phyloP scores from a whole-genome alignment of 148 eudicot genomes.

The Euryodendron excelsum region DNA sequence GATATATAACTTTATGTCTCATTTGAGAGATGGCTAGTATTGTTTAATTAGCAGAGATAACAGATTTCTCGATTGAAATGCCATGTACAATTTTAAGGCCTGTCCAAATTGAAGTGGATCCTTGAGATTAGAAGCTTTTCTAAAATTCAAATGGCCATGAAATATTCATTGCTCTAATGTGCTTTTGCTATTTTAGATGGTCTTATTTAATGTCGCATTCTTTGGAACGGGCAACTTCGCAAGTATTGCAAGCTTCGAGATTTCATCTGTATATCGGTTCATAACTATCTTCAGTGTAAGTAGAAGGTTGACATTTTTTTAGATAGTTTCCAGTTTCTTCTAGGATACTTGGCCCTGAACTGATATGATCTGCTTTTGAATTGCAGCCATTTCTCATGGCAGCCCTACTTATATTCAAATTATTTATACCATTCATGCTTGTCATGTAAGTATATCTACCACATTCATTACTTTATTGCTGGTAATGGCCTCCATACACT shows the following conservation, averaged over 20 bases:
- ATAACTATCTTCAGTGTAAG: conserved; percentile 93
- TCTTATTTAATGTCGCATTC: conserved; percentile 88
- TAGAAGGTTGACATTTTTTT: conserved; percentile 8
- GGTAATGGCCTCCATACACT: neutral
- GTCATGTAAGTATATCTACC: conserved; percentile 73
- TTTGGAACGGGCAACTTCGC: conserved; percentile 98
- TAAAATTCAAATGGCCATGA: neutral
- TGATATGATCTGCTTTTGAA: conserved; percentile 22
- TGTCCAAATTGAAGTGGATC: neutral
- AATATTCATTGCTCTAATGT: conserved; percentile 1
- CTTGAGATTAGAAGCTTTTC: neutral
- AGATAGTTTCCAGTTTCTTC: neutral
- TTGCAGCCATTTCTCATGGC: conserved; percentile 98
- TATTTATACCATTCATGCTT: conserved; percentile 87
- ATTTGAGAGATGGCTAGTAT: neutral
- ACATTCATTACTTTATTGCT: neutral
- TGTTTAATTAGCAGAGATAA: neutral
- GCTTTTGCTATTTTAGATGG: conserved; percentile 53
- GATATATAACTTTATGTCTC: neutral
- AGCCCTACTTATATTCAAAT: conserved; percentile 86
- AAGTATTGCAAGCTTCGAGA: conserved; percentile 97
- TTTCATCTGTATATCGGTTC: conserved; percentile 97
- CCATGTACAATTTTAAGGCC: neutral
- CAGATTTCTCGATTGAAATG: neutral
- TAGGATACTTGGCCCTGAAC: conserved; percentile 14